A percentile compares a stretch with the other conserved stretches of the same genome.
Conservation (phyloP, 2,329 filamentous ascomycete genomes). For the Coniochaeta sp. region DNA sequence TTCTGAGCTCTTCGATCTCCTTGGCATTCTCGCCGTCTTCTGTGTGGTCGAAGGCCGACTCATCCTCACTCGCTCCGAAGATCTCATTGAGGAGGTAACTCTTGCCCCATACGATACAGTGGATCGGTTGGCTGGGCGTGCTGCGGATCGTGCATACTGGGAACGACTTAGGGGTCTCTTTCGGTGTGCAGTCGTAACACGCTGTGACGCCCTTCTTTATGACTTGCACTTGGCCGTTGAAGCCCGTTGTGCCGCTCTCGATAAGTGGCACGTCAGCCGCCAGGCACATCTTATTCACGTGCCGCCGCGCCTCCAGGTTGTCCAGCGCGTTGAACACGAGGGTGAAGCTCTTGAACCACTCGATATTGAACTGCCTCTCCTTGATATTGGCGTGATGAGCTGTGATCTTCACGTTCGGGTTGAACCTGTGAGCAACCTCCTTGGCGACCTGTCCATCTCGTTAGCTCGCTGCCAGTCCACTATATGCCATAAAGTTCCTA, state of each 20-base stretch:
- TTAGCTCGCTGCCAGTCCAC: not conserved
- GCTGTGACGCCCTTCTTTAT: slow-evolving; percentile 89
- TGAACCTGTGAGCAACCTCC: slow-evolving; percentile 84
- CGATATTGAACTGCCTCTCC: slow-evolving; percentile 74
- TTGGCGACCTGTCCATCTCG: slow-evolving; percentile 66
- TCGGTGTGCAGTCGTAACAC: slow-evolving; percentile 91
- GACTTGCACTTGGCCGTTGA: slow-evolving; percentile 95
- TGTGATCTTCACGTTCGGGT: slow-evolving; percentile 77
- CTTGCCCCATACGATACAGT: slow-evolving; percentile 98
- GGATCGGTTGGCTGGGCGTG: slow-evolving; percentile 91
- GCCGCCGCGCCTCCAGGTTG: slow-evolving; percentile 85
- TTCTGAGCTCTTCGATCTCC: slow-evolving; percentile 81
- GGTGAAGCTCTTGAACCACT: slow-evolving; percentile 78
- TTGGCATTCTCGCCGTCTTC: slow-evolving; percentile 73
- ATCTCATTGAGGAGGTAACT: slow-evolving; percentile 94
- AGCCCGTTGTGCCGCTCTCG: slow-evolving; percentile 95
- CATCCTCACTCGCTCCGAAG: slow-evolving; percentile 86
- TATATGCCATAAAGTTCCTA: slow-evolving; percentile 32
- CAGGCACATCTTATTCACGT: slow-evolving; percentile 97
- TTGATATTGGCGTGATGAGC: slow-evolving; percentile 96
- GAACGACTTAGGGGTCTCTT: slow-evolving; percentile 86
- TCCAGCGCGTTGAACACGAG: slow-evolving; percentile 96
- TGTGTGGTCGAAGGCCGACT: slow-evolving; percentile 71
- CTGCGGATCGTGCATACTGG: slow-evolving; percentile 96
- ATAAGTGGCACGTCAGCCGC: slow-evolving; percentile 85